Base-by-base conservation (phyloP, 345 rosid genomes). In the Camelina hispida region DNA sequence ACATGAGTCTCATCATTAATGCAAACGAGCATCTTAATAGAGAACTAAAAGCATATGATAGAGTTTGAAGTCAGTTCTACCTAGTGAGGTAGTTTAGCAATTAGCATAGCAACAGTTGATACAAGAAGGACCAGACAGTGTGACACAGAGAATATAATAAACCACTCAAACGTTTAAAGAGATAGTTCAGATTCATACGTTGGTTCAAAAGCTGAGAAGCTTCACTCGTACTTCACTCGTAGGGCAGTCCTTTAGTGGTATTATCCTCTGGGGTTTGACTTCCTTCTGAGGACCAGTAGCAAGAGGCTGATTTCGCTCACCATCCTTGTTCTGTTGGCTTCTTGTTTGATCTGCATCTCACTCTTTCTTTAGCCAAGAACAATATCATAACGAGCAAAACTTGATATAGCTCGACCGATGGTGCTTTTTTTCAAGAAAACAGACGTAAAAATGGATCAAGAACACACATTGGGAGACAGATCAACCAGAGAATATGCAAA, bases 161-260 rank as follows among this genome's bases (percentile, higher is more conserved):
- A 32, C 14, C 23, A 55, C 4, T 1, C 14, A 62, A 44, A 76
- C 16, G 40, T 20, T 30, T 28, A 48, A 42, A 62, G 54, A 44
- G 75, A 12, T 22, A 55, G 22, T 17, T 63, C 13, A 71, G 72
- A 77, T 13, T 79, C 95, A 59, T 91, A 94, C 98, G 97, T 42
- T 83, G 68, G 62, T 68, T 85, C 73, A 94, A 70, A 76, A 91
- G 85, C 79, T 80, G 87, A 73, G 78, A 78, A 72, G 89, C n/a
- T n/a, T n/a, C n/a, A n/a, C n/a, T n/a, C n/a, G n/a, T n/a, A n/a
- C 96, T 78, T 85, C 90, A 54, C 93, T 85, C 78, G 63, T 77
- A 74, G 81, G 73, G 73, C 96, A 87, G 53, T 90, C 89, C 52
- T 87, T 85, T 20, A 85, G 67, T 68, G 80, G 30, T 58, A 86